These are phyloP conservation scores for Meyerozyma guilliermondii DNA, from an alignment of 1,139 yeast genomes.

Conservation along the genomic window DNA sequence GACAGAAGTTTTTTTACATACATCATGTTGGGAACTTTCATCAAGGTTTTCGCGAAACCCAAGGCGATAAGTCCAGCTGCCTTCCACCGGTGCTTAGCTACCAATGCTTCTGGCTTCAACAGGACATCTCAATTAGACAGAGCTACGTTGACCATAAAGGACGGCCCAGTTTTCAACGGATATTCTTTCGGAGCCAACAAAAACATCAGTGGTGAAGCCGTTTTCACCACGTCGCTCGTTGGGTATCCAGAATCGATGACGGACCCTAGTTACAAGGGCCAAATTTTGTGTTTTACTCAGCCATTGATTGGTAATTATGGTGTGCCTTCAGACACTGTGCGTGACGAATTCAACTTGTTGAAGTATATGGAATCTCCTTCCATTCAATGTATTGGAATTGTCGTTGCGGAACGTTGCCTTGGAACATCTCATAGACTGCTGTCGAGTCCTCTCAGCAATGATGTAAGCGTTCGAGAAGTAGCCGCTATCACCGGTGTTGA, in stretches of 20 bases:
- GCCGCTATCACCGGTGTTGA: constrained; percentile 97
- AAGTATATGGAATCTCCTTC: constrained; percentile 89
- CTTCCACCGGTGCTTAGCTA: constrained; percentile 29
- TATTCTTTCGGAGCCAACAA: constrained; percentile 92
- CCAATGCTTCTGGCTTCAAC: constrained; percentile 31
- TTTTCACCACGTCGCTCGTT: constrained; percentile 92
- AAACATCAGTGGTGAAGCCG: constrained; percentile 93
- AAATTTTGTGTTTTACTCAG: constrained; percentile 92
- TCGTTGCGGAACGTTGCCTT: constrained; percentile 94
- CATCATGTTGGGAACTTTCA: neutral
- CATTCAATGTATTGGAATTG: constrained; percentile 92
- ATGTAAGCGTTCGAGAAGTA: constrained; percentile 94
- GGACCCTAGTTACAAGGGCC: constrained; percentile 95
- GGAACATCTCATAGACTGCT: constrained; percentile 97
- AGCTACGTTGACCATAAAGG: constrained; percentile 86
- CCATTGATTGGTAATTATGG: constrained; percentile 98
- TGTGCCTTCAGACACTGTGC: constrained; percentile 78
- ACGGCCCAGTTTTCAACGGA: constrained; percentile 92
- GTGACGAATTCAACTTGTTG: constrained; percentile 79
- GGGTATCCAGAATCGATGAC: constrained; percentile 99
- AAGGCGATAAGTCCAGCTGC: neutral
- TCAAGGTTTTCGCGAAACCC: neutral
- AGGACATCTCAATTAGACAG: constrained; percentile 53
- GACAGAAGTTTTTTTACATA: constrained; percentile 2
- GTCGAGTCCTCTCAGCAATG: constrained; percentile 91